Evolutionary conservation across 805 yeast species (phyloP), one percentile per base, ranked within the genome.

Genomic region (Candida ascalaphidarum): DNA sequence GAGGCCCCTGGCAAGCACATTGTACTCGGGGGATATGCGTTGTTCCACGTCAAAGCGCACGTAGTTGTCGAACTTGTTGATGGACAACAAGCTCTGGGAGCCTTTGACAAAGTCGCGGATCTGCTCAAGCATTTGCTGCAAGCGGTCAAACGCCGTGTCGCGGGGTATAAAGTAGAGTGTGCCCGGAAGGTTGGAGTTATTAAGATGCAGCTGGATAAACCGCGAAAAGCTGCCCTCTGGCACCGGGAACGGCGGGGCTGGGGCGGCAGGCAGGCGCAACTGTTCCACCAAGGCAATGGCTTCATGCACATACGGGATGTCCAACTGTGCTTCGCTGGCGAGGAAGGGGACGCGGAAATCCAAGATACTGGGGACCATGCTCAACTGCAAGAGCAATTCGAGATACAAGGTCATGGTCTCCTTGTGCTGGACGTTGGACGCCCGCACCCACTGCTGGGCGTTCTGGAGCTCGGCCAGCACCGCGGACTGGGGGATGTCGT

Each of bases 1-100:
- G 8, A 77, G 40, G 2, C 81, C 81, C 34, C 88, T 62, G 2
- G 78, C 65, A n/a, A 81, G 47, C 5, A 66, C 69, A 36, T 63
- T 67, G 23, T 52, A 46, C 4, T 36, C 32, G 3, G 32, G 19
- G 6, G 40, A 36, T 21, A 54, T 45, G 11, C 43, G 36, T 21
- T 36, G 33, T 9, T 49, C 46, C 14, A 61, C 38, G 22, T 56
- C 52, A 35, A 37, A 50, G 14, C 33, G 30, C 25, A 61, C 43
- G 26, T 41, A 56, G 23, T 48, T 36, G 13, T 42, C 37, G 10
- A 62, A 39, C 22, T 58, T 58, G 20, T 42, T 33, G 11, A 41
- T 26, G 30, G 40, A 42, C 14, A 28, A 28, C 4, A 58, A 21
- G 22, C 32, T 26, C 4, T 40, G 29, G 9, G 54, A 32, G 16